phyloP scores from a whole-genome alignment of 805 yeast genomes.

The Blastobotrys terrestris region DNA sequence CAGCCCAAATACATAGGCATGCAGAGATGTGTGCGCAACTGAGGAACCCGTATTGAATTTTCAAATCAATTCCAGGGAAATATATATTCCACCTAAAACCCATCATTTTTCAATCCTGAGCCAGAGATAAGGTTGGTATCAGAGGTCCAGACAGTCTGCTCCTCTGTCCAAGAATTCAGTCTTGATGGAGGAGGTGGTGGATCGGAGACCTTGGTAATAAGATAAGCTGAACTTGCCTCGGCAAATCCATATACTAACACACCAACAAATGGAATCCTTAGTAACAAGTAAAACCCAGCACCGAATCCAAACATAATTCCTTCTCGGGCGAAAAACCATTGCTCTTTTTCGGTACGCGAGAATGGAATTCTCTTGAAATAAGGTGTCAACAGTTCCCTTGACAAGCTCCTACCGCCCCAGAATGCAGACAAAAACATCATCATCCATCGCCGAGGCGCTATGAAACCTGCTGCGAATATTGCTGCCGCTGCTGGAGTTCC shows the following conservation, averaged over 20 bases:
- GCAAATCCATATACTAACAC: slow-evolving; percentile 47
- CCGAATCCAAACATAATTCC: slow-evolving; percentile 55
- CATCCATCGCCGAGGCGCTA: slow-evolving; percentile 34
- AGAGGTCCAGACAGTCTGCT: slow-evolving; percentile 29
- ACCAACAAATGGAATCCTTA: slow-evolving; percentile 42
- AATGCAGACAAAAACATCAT: slow-evolving; percentile 38
- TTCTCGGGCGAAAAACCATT: slow-evolving; percentile 48
- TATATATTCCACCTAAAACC: slow-evolving; percentile 4
- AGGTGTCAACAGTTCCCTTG: slow-evolving; percentile 43
- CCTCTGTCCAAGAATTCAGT: slow-evolving; percentile 27
- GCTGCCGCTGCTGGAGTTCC: slow-evolving; percentile 42
- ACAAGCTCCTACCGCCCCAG: slow-evolving; percentile 42
- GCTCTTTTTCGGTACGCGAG: slow-evolving; percentile 34
- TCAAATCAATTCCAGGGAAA: too few relatives aligned
- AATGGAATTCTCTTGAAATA: slow-evolving; percentile 45
- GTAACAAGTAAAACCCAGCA: slow-evolving; percentile 38
- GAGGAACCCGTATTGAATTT: too few relatives aligned
- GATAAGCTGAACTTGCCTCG: slow-evolving; percentile 46
- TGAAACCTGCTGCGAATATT: slow-evolving; percentile 32
- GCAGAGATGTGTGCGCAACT: too few relatives aligned
- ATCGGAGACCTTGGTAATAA: slow-evolving; percentile 48
- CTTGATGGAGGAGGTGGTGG: slow-evolving; percentile 33
- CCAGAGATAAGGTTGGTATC: neutral
- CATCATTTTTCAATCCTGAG: slow-evolving; percentile 4
- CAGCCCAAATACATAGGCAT: too few relatives aligned